Evolutionary conservation across 306 rosid genomes (phyloP).

Genomic region (Cicer yamashitae): DNA sequence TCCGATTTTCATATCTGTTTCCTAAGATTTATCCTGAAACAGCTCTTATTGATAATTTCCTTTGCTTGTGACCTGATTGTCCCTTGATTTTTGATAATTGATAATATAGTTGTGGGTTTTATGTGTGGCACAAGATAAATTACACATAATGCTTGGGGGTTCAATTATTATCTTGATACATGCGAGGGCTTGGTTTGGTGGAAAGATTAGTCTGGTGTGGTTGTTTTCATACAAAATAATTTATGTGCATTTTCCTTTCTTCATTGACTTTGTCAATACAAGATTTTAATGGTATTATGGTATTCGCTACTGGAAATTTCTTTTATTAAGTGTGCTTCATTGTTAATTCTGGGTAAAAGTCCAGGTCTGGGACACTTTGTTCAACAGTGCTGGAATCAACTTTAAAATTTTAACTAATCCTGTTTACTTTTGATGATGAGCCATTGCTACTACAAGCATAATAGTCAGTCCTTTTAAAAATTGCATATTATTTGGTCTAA

Average conservation of each 20-base stretch:
- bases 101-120: conserved; percentile 5
- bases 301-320: neutral
- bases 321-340: neutral
- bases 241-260: neutral
- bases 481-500: conserved; percentile 36
- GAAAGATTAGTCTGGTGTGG: neutral
- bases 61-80: neutral
- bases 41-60: neutral
- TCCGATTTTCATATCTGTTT: neutral
- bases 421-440: neutral
- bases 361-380: neutral
- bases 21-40: neutral
- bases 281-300: neutral
- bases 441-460: neutral
- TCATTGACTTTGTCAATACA: neutral
- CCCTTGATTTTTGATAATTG: neutral
- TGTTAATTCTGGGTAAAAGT: neutral
- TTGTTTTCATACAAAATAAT: neutral
- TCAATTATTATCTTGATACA: neutral
- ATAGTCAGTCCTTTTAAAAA: neutral
- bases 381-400: neutral
- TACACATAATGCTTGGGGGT: neutral
- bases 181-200: neutral
- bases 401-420: neutral
- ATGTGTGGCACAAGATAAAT: neutral